Evolutionary conservation across 1,284 basidiomycete species (phyloP), one percentile per base, ranked within the genome.

Genomic region (Sanguinoderma infundibulare): DNA sequence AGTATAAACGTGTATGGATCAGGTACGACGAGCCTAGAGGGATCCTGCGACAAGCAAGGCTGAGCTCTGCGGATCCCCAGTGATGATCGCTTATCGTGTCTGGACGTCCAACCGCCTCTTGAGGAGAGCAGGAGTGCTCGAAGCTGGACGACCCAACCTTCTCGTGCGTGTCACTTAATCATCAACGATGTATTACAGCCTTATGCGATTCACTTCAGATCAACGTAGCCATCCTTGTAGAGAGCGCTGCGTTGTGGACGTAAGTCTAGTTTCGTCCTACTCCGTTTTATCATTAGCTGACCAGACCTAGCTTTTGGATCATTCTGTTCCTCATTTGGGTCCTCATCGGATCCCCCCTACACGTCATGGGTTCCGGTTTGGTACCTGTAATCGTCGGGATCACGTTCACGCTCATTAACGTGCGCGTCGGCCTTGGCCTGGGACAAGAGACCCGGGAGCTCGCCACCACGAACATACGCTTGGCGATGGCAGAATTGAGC

Each of bases 351-450:
- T 53, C 52, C 15, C 15, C 36, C 2, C 38, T 53, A 14, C 24
- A 53, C 26, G 32, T 38, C 2, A 22, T 53, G 24, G 38, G 36
- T 1, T 39, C 52, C 6, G 36, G 52, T 5, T 30, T 26, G n/a
- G 53, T 24, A 10, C 39, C 53, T 7, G 38, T 30, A 5, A 26
- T 42, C 7, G 32, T 54, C 40, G 39, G 53, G 7, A 54, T 54
- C 38, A 32, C 53, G 12, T 32, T 54, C 39, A 34, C 22, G 53
- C 53, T 54, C n/a, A 54, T 54, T 9, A 54, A 38, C 5, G 53
- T 54, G n/a, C 38, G 38, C 20, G 53, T 42, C 15, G 53, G 38
- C 26, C 28, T 54, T 9, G 53, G 53, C 7, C 34, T 24, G 53
- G 39, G 39, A 7, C 53, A 40, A n/a, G 26, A 54, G 15, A 28